Base-by-base conservation (phyloP, 2,329 filamentous ascomycete genomes). In the Pyrenochaeta sp. region DNA sequence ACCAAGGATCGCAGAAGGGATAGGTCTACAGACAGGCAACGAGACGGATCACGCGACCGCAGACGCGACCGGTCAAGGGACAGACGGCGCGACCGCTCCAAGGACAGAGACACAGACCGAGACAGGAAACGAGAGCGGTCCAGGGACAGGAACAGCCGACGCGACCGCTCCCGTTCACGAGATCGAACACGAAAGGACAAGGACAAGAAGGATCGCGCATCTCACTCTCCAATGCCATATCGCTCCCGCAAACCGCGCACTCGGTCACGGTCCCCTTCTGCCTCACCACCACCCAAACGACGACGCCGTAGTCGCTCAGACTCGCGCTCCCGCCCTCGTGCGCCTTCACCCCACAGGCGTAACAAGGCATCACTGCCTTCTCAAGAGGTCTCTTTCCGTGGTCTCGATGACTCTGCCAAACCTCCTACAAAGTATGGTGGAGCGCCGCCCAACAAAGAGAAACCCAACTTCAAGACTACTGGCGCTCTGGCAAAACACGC, bases 401-500 rank as follows among this genome's bases (percentile, higher is more conserved):
- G 68, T 24, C 52, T 62, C 23, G 65, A 69, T 39, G 54, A 67
- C 48, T 61, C 60, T 13, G 47, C 42, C 7, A 56, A 62, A 20
- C 50, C 68, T 35, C 48, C 65, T 35, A 55, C 63, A 39, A 59
- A 67, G 57, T 58, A 65, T 44, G 54, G 67, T 38, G 64, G 67
- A 22, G 65, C 65, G 26, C 61, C 63, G 7, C 41, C 58, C 51
- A 85, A 87, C 46, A 92, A 94, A 65, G 87, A 97, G 68, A 92
- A 91, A 70, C 89, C 92, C 27, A 99, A 96, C 72, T 96, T 88
- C 71, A 83, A 81, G 14, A 83, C 80, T 22, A 91, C 91, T 0
- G 94, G 94, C 19, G 78, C 88, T 6, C 79, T 99, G 13, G 94
- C 94, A 3, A 90, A 91, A 30, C 91, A 90, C 53, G 91, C 91